phyloP scores from a whole-genome alignment of 495 filamentous ascomycete species.

The Glarea lozoyensis region DNA sequence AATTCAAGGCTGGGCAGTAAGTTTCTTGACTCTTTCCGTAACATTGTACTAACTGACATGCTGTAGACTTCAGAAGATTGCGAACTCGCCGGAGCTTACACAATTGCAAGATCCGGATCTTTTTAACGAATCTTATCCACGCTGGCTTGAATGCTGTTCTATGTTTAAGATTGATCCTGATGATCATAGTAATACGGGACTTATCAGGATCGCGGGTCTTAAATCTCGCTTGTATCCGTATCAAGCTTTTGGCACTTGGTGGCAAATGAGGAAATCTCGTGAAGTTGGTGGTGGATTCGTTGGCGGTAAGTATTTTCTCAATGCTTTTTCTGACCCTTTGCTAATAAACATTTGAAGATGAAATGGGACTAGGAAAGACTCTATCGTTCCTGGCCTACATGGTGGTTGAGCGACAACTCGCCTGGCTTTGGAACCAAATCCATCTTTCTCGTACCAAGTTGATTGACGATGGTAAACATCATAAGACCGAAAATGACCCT shows the following conservation, averaged over 20 bases:
- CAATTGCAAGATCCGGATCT: background rate
- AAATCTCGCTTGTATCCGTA: conserved; percentile 10
- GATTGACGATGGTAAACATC: conserved; percentile 7
- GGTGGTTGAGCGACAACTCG: conserved; percentile 10
- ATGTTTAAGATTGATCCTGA: conserved; percentile 8
- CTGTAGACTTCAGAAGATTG: background rate
- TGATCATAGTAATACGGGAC: background rate
- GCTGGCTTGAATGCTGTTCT: conserved; percentile 8
- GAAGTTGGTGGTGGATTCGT: conserved; percentile 11
- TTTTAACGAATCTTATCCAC: background rate
- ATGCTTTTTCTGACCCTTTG: too few species aligned
- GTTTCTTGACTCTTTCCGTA: too few species aligned
- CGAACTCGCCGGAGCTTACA: background rate
- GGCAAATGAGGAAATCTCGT: conserved; percentile 12
- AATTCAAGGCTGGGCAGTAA: background rate
- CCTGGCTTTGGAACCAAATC: conserved; percentile 7
- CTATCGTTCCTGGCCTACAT: conserved; percentile 10
- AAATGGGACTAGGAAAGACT: conserved; percentile 13
- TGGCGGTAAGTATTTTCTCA: too few species aligned
- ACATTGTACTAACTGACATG: too few species aligned
- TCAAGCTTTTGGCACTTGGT: conserved; percentile 10
- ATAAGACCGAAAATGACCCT: background rate
- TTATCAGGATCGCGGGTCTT: conserved; percentile 3
- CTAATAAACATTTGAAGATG: too few species aligned
- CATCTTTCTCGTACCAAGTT: background rate